Conservation (phyloP, 1,139 yeast species). For the Arxiozyma bovina region DNA sequence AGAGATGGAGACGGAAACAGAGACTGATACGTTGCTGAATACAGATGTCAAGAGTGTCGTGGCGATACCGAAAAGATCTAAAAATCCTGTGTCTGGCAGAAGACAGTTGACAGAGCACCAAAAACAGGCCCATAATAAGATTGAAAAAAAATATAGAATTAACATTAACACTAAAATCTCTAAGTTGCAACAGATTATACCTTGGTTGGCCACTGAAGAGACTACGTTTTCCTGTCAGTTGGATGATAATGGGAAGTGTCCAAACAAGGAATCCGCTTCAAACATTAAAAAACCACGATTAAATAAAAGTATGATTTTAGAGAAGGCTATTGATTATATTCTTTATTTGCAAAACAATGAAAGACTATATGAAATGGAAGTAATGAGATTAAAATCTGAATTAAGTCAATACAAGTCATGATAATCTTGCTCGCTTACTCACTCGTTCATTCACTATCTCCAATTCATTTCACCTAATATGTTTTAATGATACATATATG, state of each 20-base stretch:
- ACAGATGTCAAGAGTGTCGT: neutral
- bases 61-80: neutral
- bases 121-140: conserved; percentile 63
- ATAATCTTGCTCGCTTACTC: neutral
- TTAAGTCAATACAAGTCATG: conserved; percentile 30
- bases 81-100: conserved; percentile 21
- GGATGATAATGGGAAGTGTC: conserved; percentile 14
- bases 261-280: conserved; percentile 37
- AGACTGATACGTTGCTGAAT: conserved; percentile 2
- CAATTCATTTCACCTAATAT: neutral
- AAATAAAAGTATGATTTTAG: conserved; percentile 57
- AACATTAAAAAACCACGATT: conserved; percentile 33
- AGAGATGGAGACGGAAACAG: conserved; percentile 1
- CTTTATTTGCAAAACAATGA: conserved; percentile 42
- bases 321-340: conserved; percentile 57
- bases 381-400: conserved; percentile 42
- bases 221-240: conserved; percentile 38
- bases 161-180: conserved; percentile 67
- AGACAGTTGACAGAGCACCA: conserved; percentile 53
- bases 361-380: conserved; percentile 28
- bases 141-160: conserved; percentile 62
- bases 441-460: neutral
- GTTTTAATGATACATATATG: no score
- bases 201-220: conserved; percentile 43
- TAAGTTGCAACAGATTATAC: conserved; percentile 53